Evolutionary conservation across 2,329 filamentous ascomycete genomes (phyloP).

Genomic region (Blastomyces parvus): DNA sequence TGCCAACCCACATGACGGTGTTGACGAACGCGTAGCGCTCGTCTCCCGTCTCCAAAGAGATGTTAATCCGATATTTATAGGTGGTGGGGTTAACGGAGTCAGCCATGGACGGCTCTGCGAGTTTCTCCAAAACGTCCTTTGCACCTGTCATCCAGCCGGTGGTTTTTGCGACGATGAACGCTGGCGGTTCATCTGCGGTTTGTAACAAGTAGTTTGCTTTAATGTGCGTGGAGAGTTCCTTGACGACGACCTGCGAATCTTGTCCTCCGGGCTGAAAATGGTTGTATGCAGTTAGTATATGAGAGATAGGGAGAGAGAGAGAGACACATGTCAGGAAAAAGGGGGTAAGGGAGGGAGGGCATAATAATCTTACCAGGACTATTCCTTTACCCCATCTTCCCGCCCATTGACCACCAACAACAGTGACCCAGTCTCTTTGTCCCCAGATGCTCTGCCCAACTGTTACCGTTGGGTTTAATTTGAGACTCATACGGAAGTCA

Average conservation of each 20-base stretch:
- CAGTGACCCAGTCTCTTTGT: slow-evolving; percentile 44
- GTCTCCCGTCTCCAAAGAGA: slow-evolving; percentile 43
- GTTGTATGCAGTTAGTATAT: slow-evolving; percentile 4
- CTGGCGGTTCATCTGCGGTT: slow-evolving; percentile 42
- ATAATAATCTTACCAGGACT: slow-evolving; percentile 34
- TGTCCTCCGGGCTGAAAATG: slow-evolving; percentile 39
- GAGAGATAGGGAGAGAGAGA: background rate
- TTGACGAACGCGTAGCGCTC: slow-evolving; percentile 42
- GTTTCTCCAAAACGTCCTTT: slow-evolving; percentile 42
- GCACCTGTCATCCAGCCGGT: slow-evolving; percentile 42
- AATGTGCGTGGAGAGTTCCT: slow-evolving; percentile 39
- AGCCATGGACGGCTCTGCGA: slow-evolving; percentile 35
- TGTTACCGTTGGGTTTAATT: slow-evolving; percentile 42
- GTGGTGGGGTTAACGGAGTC: slow-evolving; percentile 41
- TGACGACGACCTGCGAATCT: slow-evolving; percentile 42
- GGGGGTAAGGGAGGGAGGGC: background rate
- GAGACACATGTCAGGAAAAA: background rate
- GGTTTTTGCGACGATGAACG: slow-evolving; percentile 40
- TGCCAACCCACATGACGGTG: slow-evolving; percentile 43
- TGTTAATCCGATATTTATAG: slow-evolving; percentile 41
- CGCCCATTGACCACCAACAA: slow-evolving; percentile 44
- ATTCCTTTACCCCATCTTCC: slow-evolving; percentile 45
- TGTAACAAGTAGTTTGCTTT: slow-evolving; percentile 41
- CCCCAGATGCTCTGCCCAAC: slow-evolving; percentile 41
- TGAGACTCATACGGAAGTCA: slow-evolving; percentile 46